phyloP scores from a whole-genome alignment of 192 early-diverging fungal genomes.

The Podila horticola region DNA sequence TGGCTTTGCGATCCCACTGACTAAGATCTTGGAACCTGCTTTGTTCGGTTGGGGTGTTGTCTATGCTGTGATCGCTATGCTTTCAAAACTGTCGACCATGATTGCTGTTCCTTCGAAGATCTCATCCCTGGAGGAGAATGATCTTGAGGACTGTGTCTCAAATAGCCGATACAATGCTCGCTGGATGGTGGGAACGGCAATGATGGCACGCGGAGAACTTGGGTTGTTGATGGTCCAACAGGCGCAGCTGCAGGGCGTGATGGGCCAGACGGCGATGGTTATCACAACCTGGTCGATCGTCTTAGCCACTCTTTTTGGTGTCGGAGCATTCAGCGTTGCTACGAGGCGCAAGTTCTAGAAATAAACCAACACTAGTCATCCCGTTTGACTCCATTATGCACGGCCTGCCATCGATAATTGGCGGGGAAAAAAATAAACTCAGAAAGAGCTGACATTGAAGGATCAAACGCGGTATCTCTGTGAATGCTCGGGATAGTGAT shows the following conservation, averaged over 20 bases:
- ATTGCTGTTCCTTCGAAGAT: conserved; percentile 12
- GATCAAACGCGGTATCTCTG: no score
- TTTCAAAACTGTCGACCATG: conserved; percentile 26
- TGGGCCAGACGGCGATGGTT: conserved; percentile 28
- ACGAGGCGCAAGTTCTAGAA: conserved; percentile 10
- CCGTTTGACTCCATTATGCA: no score
- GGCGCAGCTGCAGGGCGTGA: conserved; percentile 29
- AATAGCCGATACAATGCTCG: conserved; percentile 1
- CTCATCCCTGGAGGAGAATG: no score
- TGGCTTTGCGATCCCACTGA: conserved; percentile 38
- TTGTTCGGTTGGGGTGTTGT: conserved; percentile 41
- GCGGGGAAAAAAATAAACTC: no score
- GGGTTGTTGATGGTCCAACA: conserved; percentile 45
- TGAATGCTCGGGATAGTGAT: no score
- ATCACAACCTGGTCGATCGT: conserved; percentile 45
- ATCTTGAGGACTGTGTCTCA: background rate
- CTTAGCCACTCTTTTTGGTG: conserved; percentile 24
- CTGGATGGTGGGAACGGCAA: conserved; percentile 42
- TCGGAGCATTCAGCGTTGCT: conserved; percentile 16
- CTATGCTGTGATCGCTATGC: conserved; percentile 35
- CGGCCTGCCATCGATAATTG: no score
- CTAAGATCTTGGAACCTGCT: conserved; percentile 19
- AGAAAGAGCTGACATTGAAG: no score
- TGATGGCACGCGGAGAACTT: conserved; percentile 48
- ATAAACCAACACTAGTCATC: no score